Evolutionary conservation across 1,284 basidiomycete species (phyloP), one percentile per base, ranked within the genome.

Genomic region (Athelia psychrophila): DNA sequence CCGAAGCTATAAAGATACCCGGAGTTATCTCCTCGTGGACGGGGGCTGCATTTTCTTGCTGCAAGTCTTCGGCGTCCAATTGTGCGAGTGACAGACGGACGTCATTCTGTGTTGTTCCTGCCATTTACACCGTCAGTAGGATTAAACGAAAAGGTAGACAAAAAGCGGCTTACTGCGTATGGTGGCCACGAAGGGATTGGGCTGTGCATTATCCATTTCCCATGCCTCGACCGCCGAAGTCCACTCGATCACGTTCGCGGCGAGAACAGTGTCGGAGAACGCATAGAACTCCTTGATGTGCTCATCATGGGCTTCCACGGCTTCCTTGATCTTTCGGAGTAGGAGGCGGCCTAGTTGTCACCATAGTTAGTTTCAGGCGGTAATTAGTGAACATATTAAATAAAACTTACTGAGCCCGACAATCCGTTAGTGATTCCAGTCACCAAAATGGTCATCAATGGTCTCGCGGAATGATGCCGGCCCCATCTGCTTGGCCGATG

Each of bases 341-440:
- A 30, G 27, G 5, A 30, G 27, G 13, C 13, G 13, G 27, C 27
- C 27, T 30, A n/a, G 27, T 30, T 30, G 27, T n/a, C n/a, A n/a
- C n/a, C n/a, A n/a, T n/a, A 30, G 27, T n/a, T 5, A 8, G n/a
- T n/a, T 6, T 30, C 27, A 30, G 27, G 5, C 27, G 13, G 13
- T 6, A 30, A 30, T 30, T 30, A 6, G 13, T 6, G 5, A 30
- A 30, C 5, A 13, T 13, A 30, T 30, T 30, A 30, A 30, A 6
- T 6, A 30, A 30, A 30, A 30, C 52, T 23, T 46, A 58, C 58
- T 52, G 15, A 60, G 33, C 6, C 49, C 50, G 1, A 49, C 30
- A 20, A 56, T 5, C 47, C 65, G 66, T 16, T 32, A 20, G 59
- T 59, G 65, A 38, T 67, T 67, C 64, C 58, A 63, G 10, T 50